These are phyloP conservation scores for Gilbertella persicaria DNA, from an alignment of 371 early-diverging fungal species.

Conservation along the genomic window DNA sequence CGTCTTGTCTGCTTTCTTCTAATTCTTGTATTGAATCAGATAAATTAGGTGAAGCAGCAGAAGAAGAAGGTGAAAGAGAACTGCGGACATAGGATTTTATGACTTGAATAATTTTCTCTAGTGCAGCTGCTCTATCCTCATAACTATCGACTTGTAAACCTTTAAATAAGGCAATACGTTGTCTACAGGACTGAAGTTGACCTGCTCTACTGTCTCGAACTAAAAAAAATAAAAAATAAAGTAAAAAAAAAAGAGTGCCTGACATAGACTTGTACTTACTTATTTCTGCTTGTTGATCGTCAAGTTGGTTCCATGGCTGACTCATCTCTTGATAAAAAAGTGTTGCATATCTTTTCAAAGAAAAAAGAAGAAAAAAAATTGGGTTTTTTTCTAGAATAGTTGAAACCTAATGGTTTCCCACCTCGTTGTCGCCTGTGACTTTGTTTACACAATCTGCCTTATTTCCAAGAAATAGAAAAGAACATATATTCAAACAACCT, in stretches of 20 bases:
- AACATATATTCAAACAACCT: no score
- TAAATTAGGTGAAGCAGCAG: conserved; percentile 22
- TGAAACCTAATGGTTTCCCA: no score
- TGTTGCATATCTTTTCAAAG: background rate
- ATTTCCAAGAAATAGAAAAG: no score
- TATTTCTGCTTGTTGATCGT: conserved; percentile 10
- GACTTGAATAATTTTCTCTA: conserved; percentile 51
- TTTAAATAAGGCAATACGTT: conserved; percentile 50
- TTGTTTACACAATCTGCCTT: no score
- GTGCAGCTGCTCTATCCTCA: conserved; percentile 33
- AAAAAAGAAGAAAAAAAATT: background rate
- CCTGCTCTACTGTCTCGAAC: conserved; percentile 45
- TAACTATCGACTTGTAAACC: conserved; percentile 45
- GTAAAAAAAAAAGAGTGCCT: background rate
- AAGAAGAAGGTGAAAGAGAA: conserved; percentile 35
- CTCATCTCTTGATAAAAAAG: conserved; percentile 1
- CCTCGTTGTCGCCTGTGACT: no score
- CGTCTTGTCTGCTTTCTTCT: conserved; percentile 5
- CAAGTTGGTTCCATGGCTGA: conserved; percentile 13
- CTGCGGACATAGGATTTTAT: conserved; percentile 47
- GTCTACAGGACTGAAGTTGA: conserved; percentile 45
- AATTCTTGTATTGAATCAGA: background rate
- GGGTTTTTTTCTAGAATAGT: no score
- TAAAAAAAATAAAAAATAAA: background rate
- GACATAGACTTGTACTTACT: conserved; percentile 4